These are phyloP conservation scores for Saccharum spontaneum DNA, from an alignment of 176 grass and related monocot genomes.

Conservation along the genomic window DNA sequence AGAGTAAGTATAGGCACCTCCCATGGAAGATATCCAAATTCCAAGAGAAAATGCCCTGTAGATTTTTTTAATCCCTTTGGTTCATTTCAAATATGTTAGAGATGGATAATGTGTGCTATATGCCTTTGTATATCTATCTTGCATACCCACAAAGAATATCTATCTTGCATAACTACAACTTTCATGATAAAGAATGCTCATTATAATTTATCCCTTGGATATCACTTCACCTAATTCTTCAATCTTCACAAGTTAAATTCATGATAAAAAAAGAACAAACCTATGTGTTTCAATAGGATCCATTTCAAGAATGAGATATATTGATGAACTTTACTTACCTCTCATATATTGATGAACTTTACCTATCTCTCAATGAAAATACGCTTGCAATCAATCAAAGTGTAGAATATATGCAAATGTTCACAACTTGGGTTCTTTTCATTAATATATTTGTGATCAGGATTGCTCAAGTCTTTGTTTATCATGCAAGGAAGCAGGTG, in stretches of 20 bases:
- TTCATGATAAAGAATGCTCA: neutral
- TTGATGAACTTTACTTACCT: neutral
- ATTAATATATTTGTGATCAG: neutral
- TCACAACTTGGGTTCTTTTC: neutral
- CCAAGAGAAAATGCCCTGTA: neutral
- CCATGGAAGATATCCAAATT: neutral
- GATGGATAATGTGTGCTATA: neutral
- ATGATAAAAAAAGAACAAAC: neutral
- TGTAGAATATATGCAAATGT: neutral
- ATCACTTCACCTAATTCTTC: neutral
- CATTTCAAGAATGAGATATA: neutral
- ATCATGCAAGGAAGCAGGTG: neutral
- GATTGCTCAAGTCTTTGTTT: neutral
- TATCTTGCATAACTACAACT: neutral
- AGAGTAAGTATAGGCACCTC: neutral
- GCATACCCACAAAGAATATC: neutral
- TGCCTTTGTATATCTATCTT: neutral
- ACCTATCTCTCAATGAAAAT: neutral
- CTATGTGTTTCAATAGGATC: neutral
- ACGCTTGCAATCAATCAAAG: neutral
- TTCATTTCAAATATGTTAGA: neutral
- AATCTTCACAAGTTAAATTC: neutral
- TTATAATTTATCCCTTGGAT: neutral
- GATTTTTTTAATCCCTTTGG: too few species aligned
- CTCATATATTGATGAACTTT: neutral